phyloP scores from a whole-genome alignment of 805 yeast genomes.

The Sugiyamaella valdiviana region DNA sequence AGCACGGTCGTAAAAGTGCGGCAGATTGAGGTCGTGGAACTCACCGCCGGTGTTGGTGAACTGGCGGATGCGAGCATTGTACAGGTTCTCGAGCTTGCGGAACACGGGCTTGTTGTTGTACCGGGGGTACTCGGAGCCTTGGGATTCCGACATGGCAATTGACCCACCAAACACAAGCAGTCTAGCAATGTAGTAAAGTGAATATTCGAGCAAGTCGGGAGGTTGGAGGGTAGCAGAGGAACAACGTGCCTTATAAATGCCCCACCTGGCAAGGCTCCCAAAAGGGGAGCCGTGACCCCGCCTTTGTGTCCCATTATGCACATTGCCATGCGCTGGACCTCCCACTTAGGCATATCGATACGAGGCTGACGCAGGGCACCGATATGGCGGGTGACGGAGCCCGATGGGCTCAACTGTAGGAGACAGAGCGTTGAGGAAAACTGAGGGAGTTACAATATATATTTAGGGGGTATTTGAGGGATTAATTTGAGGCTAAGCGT shows the following conservation, averaged over 20 bases:
- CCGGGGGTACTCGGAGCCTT: slow-evolving; percentile 6
- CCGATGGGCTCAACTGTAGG: not conserved
- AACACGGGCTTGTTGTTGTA: slow-evolving; percentile 53
- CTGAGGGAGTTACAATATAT: too few species aligned
- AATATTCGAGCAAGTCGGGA: too few species aligned
- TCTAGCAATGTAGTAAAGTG: too few species aligned
- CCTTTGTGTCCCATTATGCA: not conserved
- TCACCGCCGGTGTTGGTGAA: slow-evolving; percentile 71
- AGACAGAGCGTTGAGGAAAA: too few species aligned
- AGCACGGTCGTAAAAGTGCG: slow-evolving; percentile 67
- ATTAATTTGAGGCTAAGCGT: too few species aligned
- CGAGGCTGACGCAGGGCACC: not conserved
- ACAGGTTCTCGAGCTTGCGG: slow-evolving; percentile 70
- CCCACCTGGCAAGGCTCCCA: not conserved
- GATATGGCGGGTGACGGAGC: not conserved
- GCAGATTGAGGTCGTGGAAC: slow-evolving; percentile 64
- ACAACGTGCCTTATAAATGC: not conserved
- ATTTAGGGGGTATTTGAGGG: too few species aligned
- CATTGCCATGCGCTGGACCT: not conserved
- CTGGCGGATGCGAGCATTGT: slow-evolving; percentile 66
- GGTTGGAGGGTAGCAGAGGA: not conserved
- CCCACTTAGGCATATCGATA: not conserved
- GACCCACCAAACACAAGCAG: not conserved
- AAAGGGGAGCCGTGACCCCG: not conserved
- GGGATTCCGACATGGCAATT: not conserved